Evolutionary conservation across 805 yeast genomes (phyloP), one percentile per base, ranked within the genome.

Genomic region (Yamadazyma olivae): DNA sequence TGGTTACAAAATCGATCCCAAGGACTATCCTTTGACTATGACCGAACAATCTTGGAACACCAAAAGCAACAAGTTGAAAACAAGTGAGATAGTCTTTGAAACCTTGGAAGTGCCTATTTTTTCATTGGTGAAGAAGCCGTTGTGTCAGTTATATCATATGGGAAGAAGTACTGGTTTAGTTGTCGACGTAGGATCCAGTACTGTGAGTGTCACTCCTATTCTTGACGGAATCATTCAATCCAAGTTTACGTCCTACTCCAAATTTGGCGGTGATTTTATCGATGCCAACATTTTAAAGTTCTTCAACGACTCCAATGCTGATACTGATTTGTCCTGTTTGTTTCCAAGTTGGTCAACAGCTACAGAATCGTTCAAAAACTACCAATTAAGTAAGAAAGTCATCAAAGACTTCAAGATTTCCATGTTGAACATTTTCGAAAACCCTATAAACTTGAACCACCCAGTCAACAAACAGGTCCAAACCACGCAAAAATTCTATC

Each of bases 191-290:
- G 96, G 96, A 2, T 70, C 84, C 7, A 69, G 82, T 3, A 74
- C 77, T 4, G 71, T 82, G 13, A 71, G 81, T 21, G 85, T 87
- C 7, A 83, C 93, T 0, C 95, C 95, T 7, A 74, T 87, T 14
- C 61, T 77, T 43, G 89, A 84, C 49, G 96, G 95, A 25, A 72
- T 75, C 12, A 74, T 87, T 34, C 72, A 83, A 35, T 62, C 71
- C 44, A 83, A 81, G 53, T 83, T 86, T 31, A 70, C 78, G 4
- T 64, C 74, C 41, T 83, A 77, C 56, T 75, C 86, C 12, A 79
- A 77, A 48, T 84, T 74, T 54, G 96, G 90, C 3, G 98, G 97
- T 7, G 91, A 89, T 56, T 90, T 83, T 56, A 57, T 85, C 37
- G 84, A 82, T 55, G 68, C 77, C 34, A 86, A 84, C 59, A 65